Percentiles rank a stretch among this genome's conserved stretches.
Evolutionary conservation across 768 basidiomycete species (phyloP).

Genomic region (Hypsizygus marmoreus): DNA sequence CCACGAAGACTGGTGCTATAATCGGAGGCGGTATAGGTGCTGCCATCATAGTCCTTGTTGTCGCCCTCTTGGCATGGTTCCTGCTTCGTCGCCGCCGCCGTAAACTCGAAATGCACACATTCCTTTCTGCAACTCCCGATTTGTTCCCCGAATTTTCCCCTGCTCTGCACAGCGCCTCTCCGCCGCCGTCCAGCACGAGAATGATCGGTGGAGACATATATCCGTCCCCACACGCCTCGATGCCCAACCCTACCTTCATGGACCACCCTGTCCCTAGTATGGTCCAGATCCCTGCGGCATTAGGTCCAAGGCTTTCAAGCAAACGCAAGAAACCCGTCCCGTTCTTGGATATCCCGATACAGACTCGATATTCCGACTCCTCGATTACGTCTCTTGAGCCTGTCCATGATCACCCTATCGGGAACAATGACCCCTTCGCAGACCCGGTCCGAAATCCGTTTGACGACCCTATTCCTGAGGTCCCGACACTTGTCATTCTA

Average conservation of each 20-base stretch:
- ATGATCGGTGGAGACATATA: background rate
- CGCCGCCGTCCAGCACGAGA: background rate
- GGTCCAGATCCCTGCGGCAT: background rate
- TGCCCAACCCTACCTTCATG: conserved; percentile 3
- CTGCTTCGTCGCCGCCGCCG: conserved; percentile 19
- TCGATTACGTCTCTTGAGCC: conserved; percentile 6
- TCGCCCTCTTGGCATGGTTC: conserved; percentile 13
- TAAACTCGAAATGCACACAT: conserved; percentile 8
- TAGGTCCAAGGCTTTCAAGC: background rate
- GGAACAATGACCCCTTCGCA: conserved; percentile 15
- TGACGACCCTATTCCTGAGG: conserved; percentile 13
- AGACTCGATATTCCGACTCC: background rate
- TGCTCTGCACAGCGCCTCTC: conserved; percentile 1
- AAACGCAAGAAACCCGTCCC: conserved; percentile 19
- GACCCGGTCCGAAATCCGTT: conserved; percentile 19
- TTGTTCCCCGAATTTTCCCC: conserved; percentile 7
- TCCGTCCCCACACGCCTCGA: background rate
- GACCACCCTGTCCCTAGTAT: conserved; percentile 2
- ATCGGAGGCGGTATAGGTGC: conserved; percentile 19
- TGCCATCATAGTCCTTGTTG: conserved; percentile 15
- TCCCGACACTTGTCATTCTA: conserved; percentile 8
- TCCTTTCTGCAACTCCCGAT: conserved; percentile 10
- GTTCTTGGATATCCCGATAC: conserved; percentile 10
- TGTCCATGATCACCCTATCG: background rate
- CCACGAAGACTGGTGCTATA: conserved; percentile 13